Base-by-base conservation (phyloP, 2,329 filamentous ascomycete species). In the Pyrenochaeta sp. region DNA sequence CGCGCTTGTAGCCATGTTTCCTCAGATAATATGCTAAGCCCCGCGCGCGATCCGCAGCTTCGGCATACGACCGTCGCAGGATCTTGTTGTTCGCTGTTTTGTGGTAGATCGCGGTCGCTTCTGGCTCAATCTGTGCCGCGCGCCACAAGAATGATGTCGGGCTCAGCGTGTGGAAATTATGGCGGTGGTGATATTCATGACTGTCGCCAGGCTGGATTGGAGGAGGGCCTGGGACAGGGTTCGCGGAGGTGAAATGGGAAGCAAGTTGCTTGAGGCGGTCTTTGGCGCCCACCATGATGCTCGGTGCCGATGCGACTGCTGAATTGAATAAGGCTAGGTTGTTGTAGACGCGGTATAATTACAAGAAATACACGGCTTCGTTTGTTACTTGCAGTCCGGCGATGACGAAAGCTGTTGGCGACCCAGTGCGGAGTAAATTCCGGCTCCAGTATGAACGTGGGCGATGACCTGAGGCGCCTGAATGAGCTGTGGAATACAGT, bases 1-100 rank as follows among this genome's bases (percentile, higher is more conserved):
- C 90, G 54, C 90, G 84, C 67, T 86, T 89, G 68, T 86, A 87
- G 4, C 85, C 83, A 69, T 90, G 86, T 74, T 90, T 91, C 64
- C 85, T 85, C 51, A 99, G 74, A 73, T 90, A 98, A 77, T 96
- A 98, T 12, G 92, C 93, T 15, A 99, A 80, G 0, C 94, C 95
- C 36, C 91, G 81, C 2, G 93, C 91, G 37, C 95, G 90, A 69
- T 97, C 91, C 14, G 95, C 90, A 54, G 92, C 87, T 68, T 95
- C 89, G 52, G 82, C 81, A 73, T 99, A 99, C 2, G 85, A 89
- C 53, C 93, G 86, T 30, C 90, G 85, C 30, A 98, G 78, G 21
- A 88, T 80, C 66, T 87, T 85, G 65, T 87, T 85, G 75, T 95
- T 93, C 56, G 89, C 83, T 0, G 92, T 96, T 49, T 92, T 80